Evolutionary conservation across 352 stramenopile genomes (phyloP), one percentile per base, ranked within the genome.

Genomic region (Phytopythium chamaehyphon): DNA sequence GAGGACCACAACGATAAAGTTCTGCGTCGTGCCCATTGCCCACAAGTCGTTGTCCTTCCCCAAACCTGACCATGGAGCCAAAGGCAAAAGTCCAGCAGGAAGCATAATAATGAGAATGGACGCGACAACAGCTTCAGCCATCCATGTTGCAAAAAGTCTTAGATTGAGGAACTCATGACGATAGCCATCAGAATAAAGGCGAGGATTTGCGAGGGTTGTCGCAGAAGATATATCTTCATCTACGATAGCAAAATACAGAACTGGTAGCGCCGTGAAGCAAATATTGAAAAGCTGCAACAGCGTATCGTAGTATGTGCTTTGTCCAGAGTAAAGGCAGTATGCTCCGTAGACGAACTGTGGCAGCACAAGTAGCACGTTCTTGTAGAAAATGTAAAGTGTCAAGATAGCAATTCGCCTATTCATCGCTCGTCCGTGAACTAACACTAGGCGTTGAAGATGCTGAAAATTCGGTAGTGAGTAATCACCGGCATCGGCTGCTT

Each of bases 401-500:
- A 93, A 55, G 39, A 81, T 58, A 10, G 74, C 62, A 31, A 87
- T 83, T 18, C 75, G 73, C 3, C 78, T 61, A 47, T 89, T 84
- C 72, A 85, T 95, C 43, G 71, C 79, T 19, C 87, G 64, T 1
- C 90, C 90, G 53, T 97, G 87, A 9, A 96, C 83, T 3, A 96
- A 55, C 21, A 96, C 64, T 35, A 97, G 76, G 7, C 76, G 80
- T 49, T 89, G 73, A 1, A 97, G 59, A 43, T 86, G 91, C 11
- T 78, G 69, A 59, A 97, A 97, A 44, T 88, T 69, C 23, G 80
- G 86, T 18, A 97, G 83, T 11, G 88, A 90, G 53, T 96, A 97
- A 61, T 97, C 90, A 39, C 82, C 88, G 3, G 88, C 69, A 59
- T 96, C 93, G 0, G 91, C 86, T 2, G 90, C 96, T 60, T 96